Conservation (phyloP, 2,329 filamentous ascomycete species). For the Penicillium sp. region DNA sequence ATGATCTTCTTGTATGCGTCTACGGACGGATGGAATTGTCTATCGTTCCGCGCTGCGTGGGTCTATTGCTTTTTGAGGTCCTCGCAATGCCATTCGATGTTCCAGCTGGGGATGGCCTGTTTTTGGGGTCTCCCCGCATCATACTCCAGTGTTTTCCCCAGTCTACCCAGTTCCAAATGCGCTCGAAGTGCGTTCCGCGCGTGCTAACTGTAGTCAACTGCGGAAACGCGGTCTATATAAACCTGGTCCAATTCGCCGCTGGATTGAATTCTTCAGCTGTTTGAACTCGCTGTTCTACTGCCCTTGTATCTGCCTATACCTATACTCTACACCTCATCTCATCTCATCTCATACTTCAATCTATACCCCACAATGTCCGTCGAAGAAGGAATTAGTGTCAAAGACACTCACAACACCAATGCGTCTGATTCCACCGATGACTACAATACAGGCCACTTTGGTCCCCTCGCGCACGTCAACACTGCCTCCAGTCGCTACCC, state of each 20-base stretch:
- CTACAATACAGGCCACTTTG: conserved; percentile 20
- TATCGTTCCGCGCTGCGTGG: neutral
- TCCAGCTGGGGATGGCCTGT: neutral
- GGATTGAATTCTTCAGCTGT: neutral
- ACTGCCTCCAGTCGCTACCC: conserved; percentile 46
- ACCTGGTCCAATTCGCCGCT: neutral
- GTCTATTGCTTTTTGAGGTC: neutral
- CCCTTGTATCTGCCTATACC: neutral
- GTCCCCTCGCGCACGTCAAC: conserved; percentile 49
- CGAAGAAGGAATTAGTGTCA: conserved; percentile 7
- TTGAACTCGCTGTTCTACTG: neutral
- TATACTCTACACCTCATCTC: neutral
- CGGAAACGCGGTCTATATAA: neutral
- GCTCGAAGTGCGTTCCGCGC: neutral
- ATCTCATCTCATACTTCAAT: no score
- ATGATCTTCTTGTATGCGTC: neutral
- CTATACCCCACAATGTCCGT: neutral
- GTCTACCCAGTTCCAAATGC: neutral
- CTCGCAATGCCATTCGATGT: neutral
- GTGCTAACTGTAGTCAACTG: neutral
- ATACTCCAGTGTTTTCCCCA: neutral
- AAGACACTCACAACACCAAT: conserved; percentile 6
- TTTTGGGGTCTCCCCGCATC: conserved; percentile 5
- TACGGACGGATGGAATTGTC: conserved; percentile 3
- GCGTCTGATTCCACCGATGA: neutral